phyloP scores from a whole-genome alignment of 352 stramenopile genomes.

The Globisporangium emineosum region DNA sequence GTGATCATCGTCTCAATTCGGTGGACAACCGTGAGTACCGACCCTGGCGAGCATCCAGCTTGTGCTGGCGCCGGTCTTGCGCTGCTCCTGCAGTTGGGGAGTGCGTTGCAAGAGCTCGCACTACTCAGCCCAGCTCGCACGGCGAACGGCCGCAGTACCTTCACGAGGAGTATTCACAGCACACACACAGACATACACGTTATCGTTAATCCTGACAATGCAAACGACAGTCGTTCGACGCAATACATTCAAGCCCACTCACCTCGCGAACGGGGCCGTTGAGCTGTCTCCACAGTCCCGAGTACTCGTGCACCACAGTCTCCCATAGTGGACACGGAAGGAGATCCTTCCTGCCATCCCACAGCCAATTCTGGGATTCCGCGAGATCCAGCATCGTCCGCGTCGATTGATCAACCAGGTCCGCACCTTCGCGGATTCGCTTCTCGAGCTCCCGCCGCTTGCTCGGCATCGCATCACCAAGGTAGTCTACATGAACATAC shows the following conservation, averaged over 20 bases:
- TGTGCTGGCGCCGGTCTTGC: not conserved
- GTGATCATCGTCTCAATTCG: not conserved
- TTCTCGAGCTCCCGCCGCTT: constrained; percentile 51
- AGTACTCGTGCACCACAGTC: constrained; percentile 35
- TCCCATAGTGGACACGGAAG: constrained; percentile 28
- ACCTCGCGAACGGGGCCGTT: constrained; percentile 41
- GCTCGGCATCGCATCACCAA: constrained; percentile 46
- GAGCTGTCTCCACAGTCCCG: constrained; percentile 34
- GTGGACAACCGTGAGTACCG: not conserved
- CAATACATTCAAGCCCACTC: not conserved
- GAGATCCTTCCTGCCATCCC: constrained; percentile 32
- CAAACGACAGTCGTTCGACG: not conserved
- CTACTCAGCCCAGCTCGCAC: not conserved
- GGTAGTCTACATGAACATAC: constrained; percentile 39
- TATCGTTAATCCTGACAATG: not conserved
- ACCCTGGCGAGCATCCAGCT: not conserved
- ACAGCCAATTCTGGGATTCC: constrained; percentile 40
- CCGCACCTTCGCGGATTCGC: constrained; percentile 50
- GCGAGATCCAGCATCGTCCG: constrained; percentile 51
- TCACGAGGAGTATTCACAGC: not conserved
- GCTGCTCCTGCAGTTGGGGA: not conserved
- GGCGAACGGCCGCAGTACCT: not conserved
- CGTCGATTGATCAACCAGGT: constrained; percentile 32
- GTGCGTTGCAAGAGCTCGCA: not conserved
- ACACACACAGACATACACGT: not conserved